phyloP scores from a whole-genome alignment of 2,329 filamentous ascomycete genomes.

The Exophiala xenobiotica region DNA sequence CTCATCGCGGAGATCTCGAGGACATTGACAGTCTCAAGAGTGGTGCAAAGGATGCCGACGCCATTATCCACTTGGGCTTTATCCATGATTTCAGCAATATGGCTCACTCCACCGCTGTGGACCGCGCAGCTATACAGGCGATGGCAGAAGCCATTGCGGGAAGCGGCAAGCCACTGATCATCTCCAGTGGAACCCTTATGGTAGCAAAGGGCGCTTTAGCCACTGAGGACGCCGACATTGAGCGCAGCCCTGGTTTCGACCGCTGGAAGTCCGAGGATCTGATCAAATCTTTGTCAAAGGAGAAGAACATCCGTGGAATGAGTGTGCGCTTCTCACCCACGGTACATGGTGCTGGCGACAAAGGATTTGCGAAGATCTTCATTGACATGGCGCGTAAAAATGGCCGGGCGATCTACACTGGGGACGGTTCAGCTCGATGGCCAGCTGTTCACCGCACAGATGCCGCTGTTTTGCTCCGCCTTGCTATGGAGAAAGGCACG shows the following conservation, averaged over 20 bases:
- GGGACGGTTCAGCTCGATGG: slow-evolving; percentile 40
- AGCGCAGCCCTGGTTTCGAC: slow-evolving; percentile 14
- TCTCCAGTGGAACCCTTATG: slow-evolving; percentile 40
- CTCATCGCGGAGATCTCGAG: slow-evolving; percentile 38
- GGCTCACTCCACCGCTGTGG: slow-evolving; percentile 30
- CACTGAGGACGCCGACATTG: slow-evolving; percentile 34
- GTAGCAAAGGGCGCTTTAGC: slow-evolving; percentile 31
- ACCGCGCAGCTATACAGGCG: slow-evolving; percentile 40
- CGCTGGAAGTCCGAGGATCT: slow-evolving; percentile 32
- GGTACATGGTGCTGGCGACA: slow-evolving; percentile 39
- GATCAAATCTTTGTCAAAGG: slow-evolving; percentile 29
- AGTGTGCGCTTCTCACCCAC: slow-evolving; percentile 43
- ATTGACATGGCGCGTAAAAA: slow-evolving; percentile 33
- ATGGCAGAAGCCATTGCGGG: slow-evolving; percentile 38
- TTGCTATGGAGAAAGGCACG: slow-evolving; percentile 41
- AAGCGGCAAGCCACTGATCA: slow-evolving; percentile 38
- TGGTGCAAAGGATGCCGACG: slow-evolving; percentile 38
- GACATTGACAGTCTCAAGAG: slow-evolving; percentile 37
- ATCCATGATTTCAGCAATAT: slow-evolving; percentile 43
- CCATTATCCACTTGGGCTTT: slow-evolving; percentile 46
- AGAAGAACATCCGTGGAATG: slow-evolving; percentile 36
- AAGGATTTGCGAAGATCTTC: slow-evolving; percentile 35
- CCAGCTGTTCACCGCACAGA: slow-evolving; percentile 41
- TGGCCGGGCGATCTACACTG: slow-evolving; percentile 38
- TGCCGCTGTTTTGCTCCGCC: slow-evolving; percentile 39